A percentile compares a stretch with the other conserved stretches of the same genome.
These are phyloP conservation scores for Tetradesmus lagerheimii DNA, from an alignment of 139 green algal species.

Conservation along the genomic window DNA sequence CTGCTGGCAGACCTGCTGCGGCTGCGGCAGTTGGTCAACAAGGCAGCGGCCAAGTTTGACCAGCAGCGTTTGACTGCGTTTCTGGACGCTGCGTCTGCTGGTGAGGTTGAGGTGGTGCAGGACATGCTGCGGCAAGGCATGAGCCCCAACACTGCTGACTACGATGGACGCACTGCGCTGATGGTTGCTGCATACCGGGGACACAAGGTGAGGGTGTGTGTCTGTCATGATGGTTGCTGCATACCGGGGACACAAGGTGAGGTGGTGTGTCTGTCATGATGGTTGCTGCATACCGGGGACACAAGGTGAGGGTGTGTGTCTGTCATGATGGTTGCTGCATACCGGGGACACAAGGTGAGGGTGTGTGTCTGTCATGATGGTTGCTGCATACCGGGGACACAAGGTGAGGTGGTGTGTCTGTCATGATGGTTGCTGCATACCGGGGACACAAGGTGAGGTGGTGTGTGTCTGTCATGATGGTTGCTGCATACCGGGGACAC, in stretches of 20 bases:
- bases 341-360: too few species aligned
- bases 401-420: too few species aligned
- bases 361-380: too few species aligned
- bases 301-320: too few species aligned
- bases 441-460: too few species aligned
- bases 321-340: too few species aligned
- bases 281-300: too few species aligned
- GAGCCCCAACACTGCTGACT: slow-evolving; percentile 57
- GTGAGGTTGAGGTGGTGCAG: slow-evolving; percentile 41
- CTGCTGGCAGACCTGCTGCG: slow-evolving; percentile 35
- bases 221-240: not conserved
- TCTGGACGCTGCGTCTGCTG: slow-evolving; percentile 53
- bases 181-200: slow-evolving; percentile 59
- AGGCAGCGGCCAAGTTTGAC: slow-evolving; percentile 44
- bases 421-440: too few species aligned
- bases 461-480: too few species aligned
- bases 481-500: slow-evolving; percentile 59
- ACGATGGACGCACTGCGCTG: slow-evolving; percentile 64
- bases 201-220: slow-evolving; percentile 43
- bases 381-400: too few species aligned
- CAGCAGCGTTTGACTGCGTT: slow-evolving; percentile 52
- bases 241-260: not conserved
- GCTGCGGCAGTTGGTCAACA: slow-evolving; percentile 49
- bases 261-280: not conserved
- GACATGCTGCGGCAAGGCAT: slow-evolving; percentile 70